phyloP scores from a whole-genome alignment of 257 asterid species.

The Haberlea rhodopensis region DNA sequence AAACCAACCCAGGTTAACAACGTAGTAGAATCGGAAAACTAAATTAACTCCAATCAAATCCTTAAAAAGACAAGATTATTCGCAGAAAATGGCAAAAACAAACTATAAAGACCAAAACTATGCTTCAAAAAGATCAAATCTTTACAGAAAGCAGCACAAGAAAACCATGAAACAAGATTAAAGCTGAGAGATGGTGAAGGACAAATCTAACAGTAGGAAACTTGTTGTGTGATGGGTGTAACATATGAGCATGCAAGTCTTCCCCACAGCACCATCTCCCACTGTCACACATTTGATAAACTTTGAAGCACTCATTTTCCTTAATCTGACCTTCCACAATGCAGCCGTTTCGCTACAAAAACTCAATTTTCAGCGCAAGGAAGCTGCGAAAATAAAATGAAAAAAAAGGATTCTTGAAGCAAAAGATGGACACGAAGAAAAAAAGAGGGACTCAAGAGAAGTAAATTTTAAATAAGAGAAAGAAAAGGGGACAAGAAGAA shows the following conservation, averaged over 20 bases:
- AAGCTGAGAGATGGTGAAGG: neutral
- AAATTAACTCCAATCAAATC: neutral
- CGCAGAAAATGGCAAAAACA: neutral
- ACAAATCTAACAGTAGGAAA: slow-evolving; percentile 74
- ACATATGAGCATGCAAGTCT: slow-evolving; percentile 97
- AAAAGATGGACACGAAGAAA: slow-evolving; percentile 22
- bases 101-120: neutral
- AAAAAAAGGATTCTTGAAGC: slow-evolving; percentile 11
- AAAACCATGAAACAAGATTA: neutral
- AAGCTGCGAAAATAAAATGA: slow-evolving; percentile 15
- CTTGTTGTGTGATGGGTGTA: slow-evolving; percentile 94
- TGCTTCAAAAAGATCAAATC: slow-evolving; percentile 5
- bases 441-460: slow-evolving; percentile 11
- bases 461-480: neutral
- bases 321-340: slow-evolving; percentile 22
- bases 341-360: neutral
- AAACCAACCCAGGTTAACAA: neutral
- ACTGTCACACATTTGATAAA: slow-evolving; percentile 96
- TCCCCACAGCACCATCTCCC: slow-evolving; percentile 98
- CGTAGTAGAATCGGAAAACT: neutral
- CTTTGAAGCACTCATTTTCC: slow-evolving; percentile 85
- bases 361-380: slow-evolving; percentile 1
- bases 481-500: slow-evolving; percentile 25
- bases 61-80: neutral
- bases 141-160: neutral